Evolutionary conservation across 805 yeast species (phyloP), one percentile per base, ranked within the genome.

Genomic region (Debaryomyces castellii): DNA sequence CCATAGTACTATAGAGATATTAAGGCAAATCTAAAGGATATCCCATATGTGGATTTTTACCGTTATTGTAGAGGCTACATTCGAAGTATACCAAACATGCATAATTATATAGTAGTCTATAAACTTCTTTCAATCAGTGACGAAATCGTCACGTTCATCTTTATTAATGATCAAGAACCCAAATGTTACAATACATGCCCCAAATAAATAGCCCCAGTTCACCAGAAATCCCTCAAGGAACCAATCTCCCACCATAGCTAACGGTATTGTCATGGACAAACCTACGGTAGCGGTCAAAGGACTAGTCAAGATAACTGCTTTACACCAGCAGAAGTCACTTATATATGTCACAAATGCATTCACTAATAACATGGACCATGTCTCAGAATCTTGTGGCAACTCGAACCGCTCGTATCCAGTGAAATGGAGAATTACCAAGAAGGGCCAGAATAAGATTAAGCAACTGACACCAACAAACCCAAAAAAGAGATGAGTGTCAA

Each of bases 251-350:
- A 89, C 63, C 88, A 94, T 87, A 0, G 97, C 96, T 42, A 94
- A 77, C 2, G 99, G 99, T 16, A 94, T 94, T 0, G 98, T 92
- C 48, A 91, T 80, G 17, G 96, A 85, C 24, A 94, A 73, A 0
- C 99, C 99, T 9, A 94, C 96, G 0, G 99, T 94, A 2, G 92
- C 98, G 0, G 96, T 91, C 52, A 94, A 72, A 1, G 99, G 99
- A 37, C 94, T 85, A 0, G 99, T 94, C 58, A 94, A 70, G 25
- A 94, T 75, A 81, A 91, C 94, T 0, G 98, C 96, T 51, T 89
- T 82, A 27, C 96, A 96, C 99, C 99, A 94, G 58, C 95, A 83
- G 55, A 85, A 90, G 62, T 94, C 99, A 33, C 96, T 85, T 12
- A 91, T 66, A 53, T 94, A 85, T 0, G 97, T 89, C 35, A 89